These are phyloP conservation scores for Aspergillus sp. DNA, from an alignment of 2,329 filamentous ascomycete species.

Conservation along the genomic window DNA sequence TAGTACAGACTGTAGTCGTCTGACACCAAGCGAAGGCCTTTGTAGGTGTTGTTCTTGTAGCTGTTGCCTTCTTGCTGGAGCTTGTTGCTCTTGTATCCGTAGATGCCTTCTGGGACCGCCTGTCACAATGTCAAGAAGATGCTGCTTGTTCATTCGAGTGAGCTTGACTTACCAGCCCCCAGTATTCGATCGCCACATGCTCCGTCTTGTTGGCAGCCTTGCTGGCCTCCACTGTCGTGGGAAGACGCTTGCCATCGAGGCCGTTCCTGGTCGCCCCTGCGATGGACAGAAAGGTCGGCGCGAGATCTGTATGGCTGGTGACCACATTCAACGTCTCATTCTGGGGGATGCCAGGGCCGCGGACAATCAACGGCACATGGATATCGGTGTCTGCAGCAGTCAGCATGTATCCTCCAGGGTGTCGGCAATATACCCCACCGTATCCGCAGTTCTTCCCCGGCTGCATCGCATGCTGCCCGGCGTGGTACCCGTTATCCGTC, in stretches of 20 bases:
- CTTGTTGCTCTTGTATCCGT: conserved; percentile 24
- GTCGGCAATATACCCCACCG: conserved; percentile 38
- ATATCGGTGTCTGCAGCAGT: conserved; percentile 45
- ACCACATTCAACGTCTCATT: conserved; percentile 46
- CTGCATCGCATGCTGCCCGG: conserved; percentile 57
- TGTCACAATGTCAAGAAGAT: conserved; percentile 1
- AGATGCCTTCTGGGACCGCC: conserved; percentile 29
- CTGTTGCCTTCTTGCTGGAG: conserved; percentile 13
- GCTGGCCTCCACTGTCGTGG: conserved; percentile 30
- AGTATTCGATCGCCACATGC: conserved; percentile 59
- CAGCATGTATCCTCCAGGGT: background rate
- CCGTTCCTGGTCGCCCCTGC: conserved; percentile 41
- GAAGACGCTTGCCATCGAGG: conserved; percentile 58
- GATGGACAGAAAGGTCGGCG: conserved; percentile 57
- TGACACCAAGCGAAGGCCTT: conserved; percentile 56
- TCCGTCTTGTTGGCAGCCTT: conserved; percentile 41
- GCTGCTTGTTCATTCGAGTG: background rate
- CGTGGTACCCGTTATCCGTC: conserved; percentile 60
- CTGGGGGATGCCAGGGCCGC: conserved; percentile 55
- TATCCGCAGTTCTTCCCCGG: conserved; percentile 59
- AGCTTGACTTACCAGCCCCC: conserved; percentile 41
- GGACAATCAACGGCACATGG: conserved; percentile 57
- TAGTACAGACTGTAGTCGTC: conserved; percentile 62
- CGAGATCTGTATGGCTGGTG: conserved; percentile 63
- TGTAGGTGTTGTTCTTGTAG: conserved; percentile 58